Conservation (phyloP, 176 grass and related monocot genomes). For the Eremochloa ophiuroides region DNA sequence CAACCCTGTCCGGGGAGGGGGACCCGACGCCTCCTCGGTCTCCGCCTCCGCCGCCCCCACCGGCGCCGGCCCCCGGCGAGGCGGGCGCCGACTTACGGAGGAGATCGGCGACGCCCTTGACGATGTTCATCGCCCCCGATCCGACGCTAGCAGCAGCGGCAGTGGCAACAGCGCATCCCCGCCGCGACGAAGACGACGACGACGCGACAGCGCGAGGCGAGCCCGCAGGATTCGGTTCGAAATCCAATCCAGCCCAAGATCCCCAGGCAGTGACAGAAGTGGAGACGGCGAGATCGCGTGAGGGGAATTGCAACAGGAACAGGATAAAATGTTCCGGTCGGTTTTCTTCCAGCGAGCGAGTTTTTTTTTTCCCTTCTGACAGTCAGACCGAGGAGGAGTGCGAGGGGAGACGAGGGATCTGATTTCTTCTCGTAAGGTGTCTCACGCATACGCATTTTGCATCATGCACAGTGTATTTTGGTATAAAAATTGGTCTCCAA, state of each 20-base stretch:
- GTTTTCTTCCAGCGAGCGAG: background rate
- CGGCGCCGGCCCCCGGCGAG: slow-evolving; percentile 22
- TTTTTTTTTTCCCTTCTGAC: background rate
- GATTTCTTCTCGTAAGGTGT: no score
- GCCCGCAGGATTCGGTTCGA: slow-evolving; percentile 13
- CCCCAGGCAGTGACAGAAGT: slow-evolving; percentile 27
- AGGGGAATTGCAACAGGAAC: background rate
- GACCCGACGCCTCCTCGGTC: background rate
- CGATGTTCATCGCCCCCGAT: slow-evolving; percentile 85
- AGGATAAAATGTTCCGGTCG: slow-evolving; percentile 16
- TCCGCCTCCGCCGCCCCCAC: background rate
- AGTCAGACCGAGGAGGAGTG: slow-evolving; percentile 7
- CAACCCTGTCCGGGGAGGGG: slow-evolving; percentile 23
- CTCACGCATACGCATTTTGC: no score
- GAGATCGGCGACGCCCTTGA: slow-evolving; percentile 95
- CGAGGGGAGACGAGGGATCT: slow-evolving; percentile 25
- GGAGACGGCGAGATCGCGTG: slow-evolving; percentile 34
- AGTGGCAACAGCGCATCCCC: slow-evolving; percentile 40
- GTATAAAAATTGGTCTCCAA: no score
- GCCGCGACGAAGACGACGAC: slow-evolving; percentile 1
- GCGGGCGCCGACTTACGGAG: slow-evolving; percentile 73
- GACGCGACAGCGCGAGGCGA: background rate
- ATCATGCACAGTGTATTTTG: no score
- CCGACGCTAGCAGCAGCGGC: slow-evolving; percentile 30
- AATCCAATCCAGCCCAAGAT: slow-evolving; percentile 20